Conservation (phyloP, 2,329 filamentous ascomycete genomes). For the Gnomoniopsis smithogilvyi region DNA sequence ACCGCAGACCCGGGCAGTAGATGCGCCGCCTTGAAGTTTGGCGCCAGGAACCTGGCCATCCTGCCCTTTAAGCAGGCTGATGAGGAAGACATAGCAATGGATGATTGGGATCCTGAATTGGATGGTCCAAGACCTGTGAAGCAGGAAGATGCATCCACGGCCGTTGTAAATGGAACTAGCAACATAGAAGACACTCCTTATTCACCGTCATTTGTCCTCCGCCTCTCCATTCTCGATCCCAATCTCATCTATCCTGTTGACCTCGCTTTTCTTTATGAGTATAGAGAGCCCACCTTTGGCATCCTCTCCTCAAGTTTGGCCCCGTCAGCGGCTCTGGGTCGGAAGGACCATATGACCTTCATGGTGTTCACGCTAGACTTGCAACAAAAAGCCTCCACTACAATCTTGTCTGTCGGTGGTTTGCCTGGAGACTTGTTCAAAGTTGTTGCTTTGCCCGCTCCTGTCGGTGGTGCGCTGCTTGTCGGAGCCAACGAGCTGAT, state of each 20-base stretch:
- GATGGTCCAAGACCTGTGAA: slow-evolving; percentile 63
- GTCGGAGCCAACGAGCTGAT: slow-evolving; percentile 88
- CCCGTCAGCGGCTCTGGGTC: slow-evolving; percentile 73
- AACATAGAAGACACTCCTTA: slow-evolving; percentile 68
- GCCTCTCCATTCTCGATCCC: slow-evolving; percentile 84
- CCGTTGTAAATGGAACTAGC: slow-evolving; percentile 41
- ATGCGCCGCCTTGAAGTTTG: slow-evolving; percentile 94
- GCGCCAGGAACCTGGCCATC: slow-evolving; percentile 83
- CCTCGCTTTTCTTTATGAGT: slow-evolving; percentile 91
- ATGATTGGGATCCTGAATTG: slow-evolving; percentile 82
- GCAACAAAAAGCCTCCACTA: slow-evolving; percentile 89
- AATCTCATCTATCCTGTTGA: slow-evolving; percentile 85
- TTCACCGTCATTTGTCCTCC: slow-evolving; percentile 87
- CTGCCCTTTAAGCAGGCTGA: slow-evolving; percentile 84
- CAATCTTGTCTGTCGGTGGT: slow-evolving; percentile 79
- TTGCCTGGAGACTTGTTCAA: slow-evolving; percentile 85
- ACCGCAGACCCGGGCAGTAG: slow-evolving; percentile 87
- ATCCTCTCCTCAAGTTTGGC: slow-evolving; percentile 77
- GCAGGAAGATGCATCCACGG: slow-evolving; percentile 32
- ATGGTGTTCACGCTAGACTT: slow-evolving; percentile 94
- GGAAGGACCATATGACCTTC: slow-evolving; percentile 84
- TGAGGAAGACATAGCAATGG: slow-evolving; percentile 80
- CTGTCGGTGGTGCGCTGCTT: slow-evolving; percentile 84
- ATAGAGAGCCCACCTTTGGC: slow-evolving; percentile 95
- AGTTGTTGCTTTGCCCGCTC: slow-evolving; percentile 77